phyloP scores from a whole-genome alignment of 176 grass and related monocot genomes.

The Zizania latifolia region DNA sequence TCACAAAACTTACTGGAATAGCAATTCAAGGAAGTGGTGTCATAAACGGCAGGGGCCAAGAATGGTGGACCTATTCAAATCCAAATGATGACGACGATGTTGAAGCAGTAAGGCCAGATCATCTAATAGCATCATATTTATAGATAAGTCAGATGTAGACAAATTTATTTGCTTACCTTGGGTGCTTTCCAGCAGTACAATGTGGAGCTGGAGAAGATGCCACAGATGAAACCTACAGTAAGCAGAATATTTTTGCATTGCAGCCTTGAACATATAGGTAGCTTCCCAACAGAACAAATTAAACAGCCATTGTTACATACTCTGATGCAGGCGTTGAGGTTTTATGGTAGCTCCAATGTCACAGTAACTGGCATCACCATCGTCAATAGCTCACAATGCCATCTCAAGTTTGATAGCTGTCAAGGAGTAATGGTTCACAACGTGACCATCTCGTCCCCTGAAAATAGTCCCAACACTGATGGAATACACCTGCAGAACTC shows the following conservation, averaged over 20 bases:
- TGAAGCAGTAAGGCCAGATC: constrained; percentile 52
- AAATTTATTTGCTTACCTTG: constrained; percentile 30
- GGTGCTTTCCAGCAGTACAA: constrained; percentile 48
- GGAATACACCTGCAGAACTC: constrained; percentile 98
- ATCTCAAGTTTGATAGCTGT: constrained; percentile 92
- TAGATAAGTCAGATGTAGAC: constrained; percentile 5
- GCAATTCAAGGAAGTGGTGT: constrained; percentile 67
- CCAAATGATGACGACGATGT: constrained; percentile 30
- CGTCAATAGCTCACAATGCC: constrained; percentile 83
- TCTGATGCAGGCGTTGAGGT: constrained; percentile 72
- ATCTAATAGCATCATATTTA: constrained; percentile 19
- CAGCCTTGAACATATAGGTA: not conserved
- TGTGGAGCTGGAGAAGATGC: constrained; percentile 56
- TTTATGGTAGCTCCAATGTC: constrained; percentile 93
- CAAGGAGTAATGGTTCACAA: constrained; percentile 69
- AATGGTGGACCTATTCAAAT: constrained; percentile 77
- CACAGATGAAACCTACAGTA: constrained; percentile 83
- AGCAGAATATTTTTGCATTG: constrained; percentile 14
- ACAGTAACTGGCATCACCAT: constrained; percentile 87
- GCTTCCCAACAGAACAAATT: not conserved
- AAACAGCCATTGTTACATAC: not conserved
- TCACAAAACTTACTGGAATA: constrained; percentile 81
- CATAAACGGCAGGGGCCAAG: constrained; percentile 70
- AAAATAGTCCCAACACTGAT: constrained; percentile 85
- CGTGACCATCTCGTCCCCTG: constrained; percentile 74